Base-by-base conservation (phyloP, 805 yeast species). In the Wickerhamomyces queroliae region DNA sequence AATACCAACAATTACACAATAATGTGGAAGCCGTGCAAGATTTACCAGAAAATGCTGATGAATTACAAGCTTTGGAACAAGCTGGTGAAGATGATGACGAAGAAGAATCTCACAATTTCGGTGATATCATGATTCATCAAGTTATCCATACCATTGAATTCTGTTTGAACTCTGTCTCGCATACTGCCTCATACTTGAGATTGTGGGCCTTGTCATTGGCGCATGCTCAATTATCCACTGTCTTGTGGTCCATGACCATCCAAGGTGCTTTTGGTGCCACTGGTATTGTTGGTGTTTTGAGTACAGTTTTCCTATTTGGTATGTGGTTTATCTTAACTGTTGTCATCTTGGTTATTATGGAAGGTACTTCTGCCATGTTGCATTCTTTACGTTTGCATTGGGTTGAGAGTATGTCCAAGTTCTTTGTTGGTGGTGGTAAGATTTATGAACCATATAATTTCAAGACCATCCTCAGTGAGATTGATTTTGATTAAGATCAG, bases 361-460 rank as follows among this genome's bases (percentile, higher is more conserved):
- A 93, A 65, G 99, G 99, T 44, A 93, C 99, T 0, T 88, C 96
- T 24, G 99, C 99, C 26, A 93, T 93, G 99, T 76, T 93, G 58
- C 99, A 93, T 66, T 84, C 97, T 20, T 76, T 93, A 57, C 87
- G 99, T 72, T 75, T 93, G 56, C 99, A 93, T 63, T 93, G 99
- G 99, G 99, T 93, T 46, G 99, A 93, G 68, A 81, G 96, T 24
- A 93, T 93, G 99, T 88, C 97, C 44, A 93, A 93, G 69, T 95
- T 83, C 67, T 93, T 90, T 57, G 93, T 84, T 56, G 99, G 99
- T 61, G 98, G 91, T 62, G 99, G 99, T 50, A 72, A 78, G 47
- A 77, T 87, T 7, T 93, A 87, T 60, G 80, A 76, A 45, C 98
- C 99, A 22, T 93, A 87, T 58, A 75, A 83, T 4, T 90, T 91